Evolutionary conservation across 441 rosid species (phyloP), one percentile per base, ranked within the genome.

Genomic region (Brassica hybrid): DNA sequence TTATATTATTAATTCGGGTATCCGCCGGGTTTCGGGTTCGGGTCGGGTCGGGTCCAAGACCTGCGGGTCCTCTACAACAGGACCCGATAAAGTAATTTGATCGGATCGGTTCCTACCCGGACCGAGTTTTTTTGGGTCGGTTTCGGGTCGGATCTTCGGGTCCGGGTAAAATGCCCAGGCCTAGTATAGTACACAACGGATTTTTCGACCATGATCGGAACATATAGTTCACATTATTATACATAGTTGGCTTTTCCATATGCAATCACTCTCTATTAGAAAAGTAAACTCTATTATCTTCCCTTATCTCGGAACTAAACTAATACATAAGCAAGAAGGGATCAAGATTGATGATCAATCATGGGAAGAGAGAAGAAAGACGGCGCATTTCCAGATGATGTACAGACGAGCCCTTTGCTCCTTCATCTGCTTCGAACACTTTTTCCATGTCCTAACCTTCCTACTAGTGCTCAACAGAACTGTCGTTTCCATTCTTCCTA

Each of bases 361-460:
- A 66, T 88, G 85, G 88, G 91, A 84, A 61, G 89, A 88, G 18
- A 91, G 76, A 59, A 91, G 95, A 59, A 91, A 87, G 32, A 94
- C 89, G 3, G 93, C 77, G 60, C 97, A 94, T 81, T 88, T 91
- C 97, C 98, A 94, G 43, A 91, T 85, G 70, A 94, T 88, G 76
- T 91, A 89, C 76, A 91, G 86, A 65, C 97, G 76, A 9, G 86
- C 88, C 25, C 94, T 79, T 75, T 81, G 96, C 83, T 91, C 91
- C 75, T 87, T 86, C 8, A 90, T 72, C 63, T 87, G 93, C 90
- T 83, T 88, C 10, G 93, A 88, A 75, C 87, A 88, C 75, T 91
- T 73, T 65, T 84, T 83, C 97, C 88, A 86, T 67, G 79, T 61
- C 23, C 52, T 69, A 50, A 17, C 64, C 67, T 91, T 91, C 67